Conservation (phyloP, 495 filamentous ascomycete genomes). For the Podospora bellae-mahoneyi region DNA sequence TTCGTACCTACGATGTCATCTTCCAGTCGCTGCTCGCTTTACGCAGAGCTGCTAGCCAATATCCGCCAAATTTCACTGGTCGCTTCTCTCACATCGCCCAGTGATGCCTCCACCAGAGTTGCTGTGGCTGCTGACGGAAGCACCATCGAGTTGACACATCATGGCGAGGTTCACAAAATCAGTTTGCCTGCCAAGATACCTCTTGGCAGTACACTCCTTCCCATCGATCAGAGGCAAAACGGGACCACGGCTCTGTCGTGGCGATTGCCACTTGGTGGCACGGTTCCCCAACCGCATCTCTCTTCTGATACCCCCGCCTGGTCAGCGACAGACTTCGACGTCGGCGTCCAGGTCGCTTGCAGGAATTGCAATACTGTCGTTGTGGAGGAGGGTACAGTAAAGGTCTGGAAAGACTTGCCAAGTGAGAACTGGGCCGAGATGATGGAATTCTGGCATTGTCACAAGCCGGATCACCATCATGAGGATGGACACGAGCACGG, state of each 20-base stretch:
- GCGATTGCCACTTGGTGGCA: constrained; percentile 57
- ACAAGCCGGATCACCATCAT: constrained; percentile 62
- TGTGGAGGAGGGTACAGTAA: constrained; percentile 42
- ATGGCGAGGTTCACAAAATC: constrained; percentile 53
- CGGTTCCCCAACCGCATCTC: constrained; percentile 25
- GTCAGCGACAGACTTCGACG: constrained; percentile 62
- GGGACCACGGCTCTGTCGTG: constrained; percentile 57
- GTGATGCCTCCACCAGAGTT: constrained; percentile 45
- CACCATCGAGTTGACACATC: constrained; percentile 52
- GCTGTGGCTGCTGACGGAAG: constrained; percentile 48
- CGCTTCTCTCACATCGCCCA: constrained; percentile 56
- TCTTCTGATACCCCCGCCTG: constrained; percentile 56
- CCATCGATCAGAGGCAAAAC: constrained; percentile 24
- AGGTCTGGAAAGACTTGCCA: constrained; percentile 88
- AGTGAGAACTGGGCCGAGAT: constrained; percentile 98
- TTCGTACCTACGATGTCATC: constrained; percentile 18
- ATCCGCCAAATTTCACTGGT: constrained; percentile 80
- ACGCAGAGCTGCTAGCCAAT: constrained; percentile 84
- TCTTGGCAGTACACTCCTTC: constrained; percentile 36
- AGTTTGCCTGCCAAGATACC: constrained; percentile 62
- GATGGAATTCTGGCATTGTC: constrained; percentile 99
- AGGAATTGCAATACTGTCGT: constrained; percentile 53
- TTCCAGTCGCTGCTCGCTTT: constrained; percentile 43
- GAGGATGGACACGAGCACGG: constrained; percentile 36
- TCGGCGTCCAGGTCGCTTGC: constrained; percentile 59